A percentile compares a stretch with the other conserved stretches of the same genome.
These are phyloP conservation scores for Mycena epipterygia DNA, from an alignment of 768 basidiomycete genomes.

Conservation along the genomic window DNA sequence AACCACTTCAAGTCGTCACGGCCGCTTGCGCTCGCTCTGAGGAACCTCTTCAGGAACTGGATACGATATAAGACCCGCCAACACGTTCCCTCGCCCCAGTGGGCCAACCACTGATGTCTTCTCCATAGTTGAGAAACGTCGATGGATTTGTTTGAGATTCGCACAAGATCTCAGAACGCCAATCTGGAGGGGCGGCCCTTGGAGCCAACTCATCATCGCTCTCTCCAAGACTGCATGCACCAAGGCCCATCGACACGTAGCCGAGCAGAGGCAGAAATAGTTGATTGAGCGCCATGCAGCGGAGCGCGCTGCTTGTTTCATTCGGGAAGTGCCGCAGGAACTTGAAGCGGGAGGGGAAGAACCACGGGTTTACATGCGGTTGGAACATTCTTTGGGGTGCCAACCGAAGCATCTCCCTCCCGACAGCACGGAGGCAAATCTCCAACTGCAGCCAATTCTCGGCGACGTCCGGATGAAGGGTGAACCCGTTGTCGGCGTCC, in stretches of 20 bases:
- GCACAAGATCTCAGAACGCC: neutral
- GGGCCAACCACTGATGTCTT: neutral
- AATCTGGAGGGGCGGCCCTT: neutral
- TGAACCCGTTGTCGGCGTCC: neutral
- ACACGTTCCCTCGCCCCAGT: neutral
- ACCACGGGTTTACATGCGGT: neutral
- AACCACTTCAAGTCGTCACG: neutral
- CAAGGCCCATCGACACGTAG: conserved; percentile 11
- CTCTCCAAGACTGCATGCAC: neutral
- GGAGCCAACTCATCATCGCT: fast-evolving
- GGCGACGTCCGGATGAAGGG: neutral
- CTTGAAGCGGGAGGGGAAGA: conserved; percentile 14
- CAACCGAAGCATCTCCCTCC: neutral
- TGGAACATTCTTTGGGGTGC: neutral
- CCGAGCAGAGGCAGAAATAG: conserved; percentile 5
- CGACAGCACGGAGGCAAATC: neutral
- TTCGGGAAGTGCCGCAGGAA: neutral
- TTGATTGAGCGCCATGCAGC: neutral
- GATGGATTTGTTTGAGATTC: neutral
- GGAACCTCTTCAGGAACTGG: neutral
- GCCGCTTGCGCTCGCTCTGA: neutral
- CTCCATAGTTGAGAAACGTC: neutral
- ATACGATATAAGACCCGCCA: neutral
- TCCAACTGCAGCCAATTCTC: neutral
- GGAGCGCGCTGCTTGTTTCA: neutral